A percentile compares a stretch with the other conserved stretches of the same genome.
Conservation (phyloP, 2,329 filamentous ascomycete genomes). For the Graphilbum ipis-grandicollis region DNA sequence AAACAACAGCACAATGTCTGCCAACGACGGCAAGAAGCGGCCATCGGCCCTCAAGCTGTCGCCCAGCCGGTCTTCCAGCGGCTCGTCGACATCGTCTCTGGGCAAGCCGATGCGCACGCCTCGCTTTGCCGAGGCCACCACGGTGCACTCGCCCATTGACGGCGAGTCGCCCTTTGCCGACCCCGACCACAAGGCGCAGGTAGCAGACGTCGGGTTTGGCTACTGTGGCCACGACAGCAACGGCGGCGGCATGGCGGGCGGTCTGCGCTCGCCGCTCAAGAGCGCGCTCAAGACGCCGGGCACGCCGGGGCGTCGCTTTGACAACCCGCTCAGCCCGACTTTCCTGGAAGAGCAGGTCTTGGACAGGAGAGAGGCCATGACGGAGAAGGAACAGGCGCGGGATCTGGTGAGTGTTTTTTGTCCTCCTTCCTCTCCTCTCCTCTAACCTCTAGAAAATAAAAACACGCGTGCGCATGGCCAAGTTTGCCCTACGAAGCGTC, state of each 20-base stretch:
- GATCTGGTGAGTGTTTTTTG: slow-evolving; percentile 53
- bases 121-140: slow-evolving; percentile 66
- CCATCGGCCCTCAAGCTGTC: slow-evolving; percentile 37
- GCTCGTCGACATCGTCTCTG: slow-evolving; percentile 35
- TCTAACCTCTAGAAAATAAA: slow-evolving; percentile 59
- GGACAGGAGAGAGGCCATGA: slow-evolving; percentile 66
- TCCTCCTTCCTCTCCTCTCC: not conserved
- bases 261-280: slow-evolving; percentile 67
- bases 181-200: slow-evolving; percentile 43
- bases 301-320: slow-evolving; percentile 53
- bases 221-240: slow-evolving; percentile 51
- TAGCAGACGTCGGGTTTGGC: slow-evolving; percentile 81
- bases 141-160: slow-evolving; percentile 62
- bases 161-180: slow-evolving; percentile 37
- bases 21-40: slow-evolving; percentile 34
- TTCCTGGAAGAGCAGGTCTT: slow-evolving; percentile 76
- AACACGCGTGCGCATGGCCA: slow-evolving; percentile 76
- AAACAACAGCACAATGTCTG: slow-evolving; percentile 13
- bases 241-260: slow-evolving; percentile 43
- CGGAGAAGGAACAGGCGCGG: slow-evolving; percentile 72
- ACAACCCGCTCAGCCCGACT: slow-evolving; percentile 75
- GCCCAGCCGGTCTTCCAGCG: slow-evolving; percentile 29
- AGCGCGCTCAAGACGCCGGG: slow-evolving; percentile 81
- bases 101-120: slow-evolving; percentile 52
- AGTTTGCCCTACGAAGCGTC: slow-evolving; percentile 84